phyloP scores from a whole-genome alignment of 2,329 filamentous ascomycete species.

The Thermothelomyces thermophilus region DNA sequence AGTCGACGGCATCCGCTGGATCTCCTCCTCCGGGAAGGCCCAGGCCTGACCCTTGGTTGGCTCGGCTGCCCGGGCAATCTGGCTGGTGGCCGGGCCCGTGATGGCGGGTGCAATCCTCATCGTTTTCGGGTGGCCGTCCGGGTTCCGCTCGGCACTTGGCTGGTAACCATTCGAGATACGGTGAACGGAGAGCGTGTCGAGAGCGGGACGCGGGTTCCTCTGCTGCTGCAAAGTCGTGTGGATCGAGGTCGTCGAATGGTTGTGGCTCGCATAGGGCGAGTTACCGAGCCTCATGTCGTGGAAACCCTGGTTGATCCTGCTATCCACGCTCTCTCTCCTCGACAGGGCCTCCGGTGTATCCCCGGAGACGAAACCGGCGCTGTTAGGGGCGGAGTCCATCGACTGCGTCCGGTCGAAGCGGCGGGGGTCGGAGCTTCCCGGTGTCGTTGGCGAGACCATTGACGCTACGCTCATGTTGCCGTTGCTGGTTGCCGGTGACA shows the following conservation, averaged over 20 bases:
- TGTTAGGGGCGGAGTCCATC: conserved; percentile 34
- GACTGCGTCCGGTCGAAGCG: conserved; percentile 40
- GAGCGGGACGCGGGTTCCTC: conserved; percentile 48
- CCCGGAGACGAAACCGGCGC: conserved; percentile 28
- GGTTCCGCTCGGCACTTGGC: conserved; percentile 52
- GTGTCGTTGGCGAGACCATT: conserved; percentile 56
- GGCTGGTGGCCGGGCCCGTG: conserved; percentile 60
- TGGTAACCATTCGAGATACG: conserved; percentile 61
- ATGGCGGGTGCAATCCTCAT: conserved; percentile 68
- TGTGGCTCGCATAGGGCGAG: conserved; percentile 69
- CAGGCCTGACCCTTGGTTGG: conserved; percentile 78
- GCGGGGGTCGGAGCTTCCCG: conserved; percentile 37
- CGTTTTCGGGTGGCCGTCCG: conserved; percentile 45
- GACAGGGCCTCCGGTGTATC: conserved; percentile 43
- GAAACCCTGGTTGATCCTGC: conserved; percentile 67
- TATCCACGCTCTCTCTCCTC: conserved; percentile 72
- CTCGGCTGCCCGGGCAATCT: conserved; percentile 64
- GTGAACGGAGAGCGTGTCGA: conserved; percentile 49
- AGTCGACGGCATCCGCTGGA: conserved; percentile 44
- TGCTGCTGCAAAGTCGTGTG: conserved; percentile 65
- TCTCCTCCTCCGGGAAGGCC: conserved; percentile 72
- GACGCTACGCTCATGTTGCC: conserved; percentile 61
- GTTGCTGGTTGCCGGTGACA: conserved; percentile 49
- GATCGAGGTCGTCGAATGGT: conserved; percentile 69
- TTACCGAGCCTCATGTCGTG: conserved; percentile 61